Evolutionary conservation across 495 filamentous ascomycete genomes (phyloP), one percentile per base, ranked within the genome.

Genomic region (Aspergillus ellipticus): DNA sequence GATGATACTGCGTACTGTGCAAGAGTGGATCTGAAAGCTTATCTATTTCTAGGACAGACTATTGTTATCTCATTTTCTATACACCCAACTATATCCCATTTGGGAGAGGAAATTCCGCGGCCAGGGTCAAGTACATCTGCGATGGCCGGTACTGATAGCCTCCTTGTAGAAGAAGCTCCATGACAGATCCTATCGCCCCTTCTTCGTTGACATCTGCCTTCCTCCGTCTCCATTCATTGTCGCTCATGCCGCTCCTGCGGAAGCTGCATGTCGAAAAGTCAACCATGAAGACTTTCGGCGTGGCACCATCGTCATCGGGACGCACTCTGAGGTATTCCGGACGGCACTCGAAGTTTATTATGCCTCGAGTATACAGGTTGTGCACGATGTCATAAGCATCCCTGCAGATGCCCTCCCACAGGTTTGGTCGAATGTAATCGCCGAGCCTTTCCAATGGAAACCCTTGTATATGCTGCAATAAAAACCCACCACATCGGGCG

Each of bases 261-360:
- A 68, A 57, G 1, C 55, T 49, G 53, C 66, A 66, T 9, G 64
- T 29, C 11, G 60, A 66, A 54, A 69, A 71, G 51, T 73, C 68
- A 15, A 68, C 57, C 64, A 71, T 72, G 54, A 64, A 35, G 0
- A 65, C 55, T n/a, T 67, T 58, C 15, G 50, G 66, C 6, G 15
- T n/a, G 17, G 46, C 19, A 4, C 46, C 46, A 13, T 28, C 3
- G n/a, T 48, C 7, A 21, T 49, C 20, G 2, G 35, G 51, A 13
- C 35, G n/a, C 42, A 73, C 65, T 19, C 73, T 63, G 17, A 74
- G 68, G 37, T 49, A 73, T 21, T 58, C 54, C 4, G 60, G 48
- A 37, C 62, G 60, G 10, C 66, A 60, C 63, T 70, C 66, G 31
- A 57, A 16, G 46, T 71, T 70, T 4, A 66, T 43, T 31, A 74